Evolutionary conservation across 257 asterid genomes (phyloP).

Genomic region (Gentiana macrophylla): DNA sequence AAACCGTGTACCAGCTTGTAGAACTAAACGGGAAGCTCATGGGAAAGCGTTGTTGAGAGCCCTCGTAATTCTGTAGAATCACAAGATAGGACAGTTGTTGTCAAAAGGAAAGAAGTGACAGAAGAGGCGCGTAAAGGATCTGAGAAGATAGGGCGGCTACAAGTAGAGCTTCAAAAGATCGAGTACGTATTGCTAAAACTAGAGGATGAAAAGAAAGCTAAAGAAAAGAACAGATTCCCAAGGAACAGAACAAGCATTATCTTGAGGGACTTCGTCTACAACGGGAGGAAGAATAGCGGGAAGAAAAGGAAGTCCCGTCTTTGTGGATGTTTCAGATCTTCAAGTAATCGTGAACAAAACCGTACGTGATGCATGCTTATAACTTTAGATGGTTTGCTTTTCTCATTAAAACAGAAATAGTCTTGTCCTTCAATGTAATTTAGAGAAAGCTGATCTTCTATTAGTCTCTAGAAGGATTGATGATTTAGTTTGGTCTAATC

Average conservation of each 20-base stretch:
- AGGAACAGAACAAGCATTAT: slow-evolving; percentile 35
- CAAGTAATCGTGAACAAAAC: slow-evolving; percentile 25
- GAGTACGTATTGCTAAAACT: slow-evolving; percentile 45
- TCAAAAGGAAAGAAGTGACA: slow-evolving; percentile 35
- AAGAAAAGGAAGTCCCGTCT: slow-evolving; percentile 45
- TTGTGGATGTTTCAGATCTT: slow-evolving; percentile 66
- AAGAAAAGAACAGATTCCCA: slow-evolving; percentile 41
- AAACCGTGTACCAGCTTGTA: slow-evolving; percentile 38
- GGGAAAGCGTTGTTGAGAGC: slow-evolving; percentile 46
- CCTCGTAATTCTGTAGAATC: slow-evolving; percentile 34
- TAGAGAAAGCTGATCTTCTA: slow-evolving; percentile 15
- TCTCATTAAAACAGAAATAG: background rate
- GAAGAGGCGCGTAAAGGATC: slow-evolving; percentile 80
- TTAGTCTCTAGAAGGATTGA: too few species aligned
- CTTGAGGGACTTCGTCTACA: slow-evolving; percentile 63
- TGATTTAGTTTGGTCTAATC: too few species aligned
- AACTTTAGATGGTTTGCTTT: background rate
- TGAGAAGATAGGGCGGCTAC: slow-evolving; percentile 50
- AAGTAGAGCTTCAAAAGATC: slow-evolving; percentile 63
- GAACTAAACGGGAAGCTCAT: slow-evolving; percentile 60
- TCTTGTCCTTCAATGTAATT: slow-evolving; percentile 7
- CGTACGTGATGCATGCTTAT: slow-evolving; percentile 11
- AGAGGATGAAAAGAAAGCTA: slow-evolving; percentile 60
- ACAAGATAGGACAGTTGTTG: slow-evolving; percentile 30
- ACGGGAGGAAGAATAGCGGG: slow-evolving; percentile 47